These are phyloP conservation scores for Petunia secreta DNA, from an alignment of 257 asterid genomes.

Conservation along the genomic window DNA sequence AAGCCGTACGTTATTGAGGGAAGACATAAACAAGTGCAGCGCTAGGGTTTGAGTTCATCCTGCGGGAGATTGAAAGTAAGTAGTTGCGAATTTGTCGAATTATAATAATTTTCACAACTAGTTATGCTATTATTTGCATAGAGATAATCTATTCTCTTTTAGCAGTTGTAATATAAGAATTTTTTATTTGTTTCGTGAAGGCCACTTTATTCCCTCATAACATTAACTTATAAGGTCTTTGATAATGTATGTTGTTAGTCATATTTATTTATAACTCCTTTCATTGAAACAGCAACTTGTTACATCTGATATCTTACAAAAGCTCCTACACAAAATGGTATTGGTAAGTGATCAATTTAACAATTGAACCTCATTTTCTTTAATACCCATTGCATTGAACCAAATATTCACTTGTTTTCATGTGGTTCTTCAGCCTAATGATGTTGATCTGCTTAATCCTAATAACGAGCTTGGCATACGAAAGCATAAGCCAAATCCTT, in stretches of 20 bases:
- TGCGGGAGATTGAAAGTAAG: no score
- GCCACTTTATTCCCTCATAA: no score
- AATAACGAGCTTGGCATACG: not conserved
- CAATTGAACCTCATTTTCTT: not conserved
- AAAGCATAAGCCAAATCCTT: not conserved
- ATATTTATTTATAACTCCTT: not conserved
- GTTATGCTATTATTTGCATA: no score
- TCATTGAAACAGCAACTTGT: not conserved
- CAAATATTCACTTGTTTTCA: not conserved
- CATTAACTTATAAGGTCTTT: no score
- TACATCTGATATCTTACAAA: not conserved
- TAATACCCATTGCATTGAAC: not conserved
- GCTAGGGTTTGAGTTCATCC: no score
- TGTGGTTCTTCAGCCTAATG: not conserved
- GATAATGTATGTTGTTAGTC: not conserved
- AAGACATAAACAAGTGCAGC: no score
- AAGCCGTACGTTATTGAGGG: no score
- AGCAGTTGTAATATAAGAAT: no score
- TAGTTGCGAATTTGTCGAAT: no score
- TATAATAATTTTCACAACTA: no score
- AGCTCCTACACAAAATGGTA: not conserved
- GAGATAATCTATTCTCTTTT: no score
- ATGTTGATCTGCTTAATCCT: not conserved
- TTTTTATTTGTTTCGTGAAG: no score
- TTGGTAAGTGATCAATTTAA: not conserved